Conservation (phyloP, 176 grass and related monocot genomes). For the maize (Zea mays) region Zm-B73-REFERENCE-NAM-5.0 NC_050104.1:112081501-112082000, state of each 20-base stretch:
- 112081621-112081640: not conserved
- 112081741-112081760: constrained; percentile 88
- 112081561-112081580: constrained; percentile 66
- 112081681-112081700: constrained; percentile 42
- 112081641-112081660: not conserved
- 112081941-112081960: constrained; percentile 52
- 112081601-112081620: constrained; percentile 18
- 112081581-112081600: constrained; percentile 66
- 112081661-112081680: not conserved
- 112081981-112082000: constrained; percentile 95
- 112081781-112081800: constrained; percentile 82
- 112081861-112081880: not conserved
- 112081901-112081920: not conserved
- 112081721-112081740: constrained; percentile 82
- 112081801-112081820: constrained; percentile 92
- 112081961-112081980: constrained; percentile 92
- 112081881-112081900: constrained; percentile 1
- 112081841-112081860: constrained; percentile 44
- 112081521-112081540: constrained; percentile 32
- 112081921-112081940: too few species aligned
- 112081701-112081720: constrained; percentile 40
- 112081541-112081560: constrained; percentile 61
- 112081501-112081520: constrained; percentile 59
- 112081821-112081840: constrained; percentile 94
- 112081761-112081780: constrained; percentile 98